Evolutionary conservation across 805 yeast species (phyloP).

Genomic region (Pichia deserticola): DNA sequence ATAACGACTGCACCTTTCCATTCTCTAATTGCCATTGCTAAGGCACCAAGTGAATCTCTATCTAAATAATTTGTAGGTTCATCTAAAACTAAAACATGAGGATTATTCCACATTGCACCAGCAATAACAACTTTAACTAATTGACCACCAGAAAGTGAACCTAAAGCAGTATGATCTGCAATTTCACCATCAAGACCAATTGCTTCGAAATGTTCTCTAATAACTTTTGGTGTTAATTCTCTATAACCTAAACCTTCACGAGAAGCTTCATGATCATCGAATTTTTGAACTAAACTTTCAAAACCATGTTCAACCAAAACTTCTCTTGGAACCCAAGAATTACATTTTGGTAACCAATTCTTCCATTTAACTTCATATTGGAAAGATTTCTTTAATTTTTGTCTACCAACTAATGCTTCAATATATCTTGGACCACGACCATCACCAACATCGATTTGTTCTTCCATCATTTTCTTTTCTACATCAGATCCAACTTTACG

Average conservation of each 20-base stretch:
- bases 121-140: slow-evolving; percentile 97
- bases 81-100: slow-evolving; percentile 90
- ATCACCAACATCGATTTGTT: slow-evolving; percentile 73
- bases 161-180: slow-evolving; percentile 97
- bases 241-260: slow-evolving; percentile 99
- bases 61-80: slow-evolving; percentile 98
- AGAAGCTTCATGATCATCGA: slow-evolving; percentile 98
- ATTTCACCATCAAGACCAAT: slow-evolving; percentile 97
- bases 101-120: slow-evolving; percentile 99
- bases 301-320: slow-evolving; percentile 75
- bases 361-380: slow-evolving; percentile 97
- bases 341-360: slow-evolving; percentile 84
- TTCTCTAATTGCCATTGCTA: slow-evolving; percentile 95
- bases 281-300: slow-evolving; percentile 85
- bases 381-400: slow-evolving; percentile 91
- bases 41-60: slow-evolving; percentile 95
- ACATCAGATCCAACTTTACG: slow-evolving; percentile 70
- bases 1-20: slow-evolving; percentile 98
- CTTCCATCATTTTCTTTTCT: slow-evolving; percentile 70
- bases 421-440: slow-evolving; percentile 79
- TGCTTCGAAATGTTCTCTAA: slow-evolving; percentile 93
- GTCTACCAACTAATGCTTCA: slow-evolving; percentile 96
- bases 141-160: slow-evolving; percentile 96
- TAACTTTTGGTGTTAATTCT: slow-evolving; percentile 84
- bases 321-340: slow-evolving; percentile 90